These are phyloP conservation scores for Trametes sanguinea DNA, from an alignment of 768 basidiomycete species.

Conservation along the genomic window DNA sequence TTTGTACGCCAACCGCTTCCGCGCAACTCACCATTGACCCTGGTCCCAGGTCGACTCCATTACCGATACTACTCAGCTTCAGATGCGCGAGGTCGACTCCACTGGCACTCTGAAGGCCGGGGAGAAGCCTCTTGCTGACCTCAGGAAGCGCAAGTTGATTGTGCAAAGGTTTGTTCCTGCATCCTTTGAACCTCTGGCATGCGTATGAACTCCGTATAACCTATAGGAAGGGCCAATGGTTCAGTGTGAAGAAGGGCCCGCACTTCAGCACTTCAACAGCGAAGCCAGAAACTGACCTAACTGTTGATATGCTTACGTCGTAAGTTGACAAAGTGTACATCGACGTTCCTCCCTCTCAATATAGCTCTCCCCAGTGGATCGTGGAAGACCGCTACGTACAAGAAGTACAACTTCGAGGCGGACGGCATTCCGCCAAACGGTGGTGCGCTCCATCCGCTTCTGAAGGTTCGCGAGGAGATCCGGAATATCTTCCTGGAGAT, in stretches of 20 bases:
- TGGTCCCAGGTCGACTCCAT: constrained; percentile 58
- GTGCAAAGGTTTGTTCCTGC: constrained; percentile 62
- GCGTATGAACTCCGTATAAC: too few species aligned
- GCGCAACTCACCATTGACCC: not conserved
- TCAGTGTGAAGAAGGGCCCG: constrained; percentile 81
- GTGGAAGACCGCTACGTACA: constrained; percentile 93
- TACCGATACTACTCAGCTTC: constrained; percentile 71
- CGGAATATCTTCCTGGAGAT: constrained; percentile 98
- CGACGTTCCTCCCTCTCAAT: constrained; percentile 12
- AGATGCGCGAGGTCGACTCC: constrained; percentile 71
- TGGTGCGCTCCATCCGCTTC: constrained; percentile 91
- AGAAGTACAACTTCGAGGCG: constrained; percentile 99
- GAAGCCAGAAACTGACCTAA: constrained; percentile 95
- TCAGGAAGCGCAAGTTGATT: constrained; percentile 90
- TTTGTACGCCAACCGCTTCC: constrained; percentile 44
- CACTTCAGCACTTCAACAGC: constrained; percentile 88
- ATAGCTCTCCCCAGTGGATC: constrained; percentile 61
- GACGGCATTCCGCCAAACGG: constrained; percentile 88
- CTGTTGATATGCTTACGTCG: constrained; percentile 93
- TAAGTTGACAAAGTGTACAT: constrained; percentile 41
- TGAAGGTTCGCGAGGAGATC: constrained; percentile 98
- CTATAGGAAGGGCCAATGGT: constrained; percentile 92
- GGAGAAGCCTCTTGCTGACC: constrained; percentile 82
- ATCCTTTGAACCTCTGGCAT: not conserved
- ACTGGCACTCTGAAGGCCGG: constrained; percentile 73